Percentiles rank a stretch among this genome's conserved stretches.
These are phyloP conservation scores for Blastobotrys petasosporus DNA, from an alignment of 1,139 yeast species.

Conservation along the genomic window DNA sequence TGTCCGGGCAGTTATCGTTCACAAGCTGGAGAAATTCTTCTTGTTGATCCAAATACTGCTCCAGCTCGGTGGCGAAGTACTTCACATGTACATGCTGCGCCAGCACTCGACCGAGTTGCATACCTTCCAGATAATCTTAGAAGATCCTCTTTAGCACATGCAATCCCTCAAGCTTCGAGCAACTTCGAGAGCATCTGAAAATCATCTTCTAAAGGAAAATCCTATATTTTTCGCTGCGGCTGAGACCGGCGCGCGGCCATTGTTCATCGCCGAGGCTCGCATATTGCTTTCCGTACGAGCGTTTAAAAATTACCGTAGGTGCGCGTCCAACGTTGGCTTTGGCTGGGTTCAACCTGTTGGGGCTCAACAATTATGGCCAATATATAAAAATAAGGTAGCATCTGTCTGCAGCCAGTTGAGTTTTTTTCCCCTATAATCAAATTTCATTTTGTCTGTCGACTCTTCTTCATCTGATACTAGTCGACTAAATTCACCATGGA, in stretches of 20 bases:
- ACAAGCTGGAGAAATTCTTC: constrained; percentile 15
- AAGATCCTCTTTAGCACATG: too few relatives aligned
- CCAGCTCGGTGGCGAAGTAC: constrained; percentile 14
- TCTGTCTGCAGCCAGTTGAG: not conserved
- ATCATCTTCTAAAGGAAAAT: too few relatives aligned
- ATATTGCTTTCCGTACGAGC: too few relatives aligned
- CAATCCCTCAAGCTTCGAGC: too few relatives aligned
- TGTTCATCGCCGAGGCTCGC: too few relatives aligned
- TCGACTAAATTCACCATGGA: constrained; percentile 8
- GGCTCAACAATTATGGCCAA: constrained; percentile 9
- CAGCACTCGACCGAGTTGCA: constrained; percentile 10
- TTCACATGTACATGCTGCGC: constrained; percentile 25
- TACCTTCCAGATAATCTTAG: not conserved
- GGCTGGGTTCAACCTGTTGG: not conserved
- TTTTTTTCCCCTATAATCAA: not conserved
- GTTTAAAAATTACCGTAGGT: too few relatives aligned
- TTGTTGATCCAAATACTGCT: constrained; percentile 12
- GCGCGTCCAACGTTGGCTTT: not conserved
- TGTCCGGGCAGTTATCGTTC: constrained; percentile 8
- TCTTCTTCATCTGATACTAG: not conserved
- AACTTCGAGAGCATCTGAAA: too few relatives aligned
- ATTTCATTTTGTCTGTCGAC: too few relatives aligned
- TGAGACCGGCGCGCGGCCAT: too few relatives aligned
- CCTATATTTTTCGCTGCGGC: too few relatives aligned
- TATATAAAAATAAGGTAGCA: constrained; percentile 14